phyloP scores from a whole-genome alignment of 1,284 basidiomycete species.

The Microbotryomycetes sp. region DNA sequence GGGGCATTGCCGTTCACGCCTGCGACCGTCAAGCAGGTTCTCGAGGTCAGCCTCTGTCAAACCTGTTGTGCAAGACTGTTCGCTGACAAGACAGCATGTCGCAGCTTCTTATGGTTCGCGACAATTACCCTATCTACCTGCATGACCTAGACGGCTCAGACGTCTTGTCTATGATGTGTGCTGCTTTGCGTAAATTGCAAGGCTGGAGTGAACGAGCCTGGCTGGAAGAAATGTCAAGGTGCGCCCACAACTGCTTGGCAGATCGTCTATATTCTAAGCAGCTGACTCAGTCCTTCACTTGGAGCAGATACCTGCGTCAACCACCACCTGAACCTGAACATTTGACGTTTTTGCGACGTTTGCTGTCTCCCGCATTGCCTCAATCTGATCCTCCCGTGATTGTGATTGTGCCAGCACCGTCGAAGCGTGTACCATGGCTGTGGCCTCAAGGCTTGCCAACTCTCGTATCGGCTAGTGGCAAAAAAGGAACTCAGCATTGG shows the following conservation, averaged over 20 bases:
- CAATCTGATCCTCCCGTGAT: not conserved
- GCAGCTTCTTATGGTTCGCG: constrained; percentile 3
- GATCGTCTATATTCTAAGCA: not conserved
- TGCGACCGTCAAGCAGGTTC: constrained; percentile 2
- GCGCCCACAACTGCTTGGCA: not conserved
- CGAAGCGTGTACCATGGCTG: not conserved
- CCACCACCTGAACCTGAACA: constrained; percentile 11
- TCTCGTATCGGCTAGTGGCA: no score
- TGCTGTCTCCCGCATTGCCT: not conserved
- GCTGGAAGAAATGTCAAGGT: constrained; percentile 10
- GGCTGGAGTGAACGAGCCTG: constrained; percentile 11
- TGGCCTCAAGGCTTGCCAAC: not conserved
- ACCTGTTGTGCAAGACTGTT: not conserved
- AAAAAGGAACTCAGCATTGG: not conserved
- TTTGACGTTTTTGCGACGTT: constrained; percentile 3
- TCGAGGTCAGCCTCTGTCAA: constrained; percentile 3
- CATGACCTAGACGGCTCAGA: constrained; percentile 17
- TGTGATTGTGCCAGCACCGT: not conserved
- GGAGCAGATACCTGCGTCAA: constrained; percentile 1
- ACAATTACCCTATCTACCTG: constrained; percentile 5
- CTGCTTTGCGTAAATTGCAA: constrained; percentile 7
- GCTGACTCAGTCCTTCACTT: not conserved
- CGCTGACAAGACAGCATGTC: not conserved
- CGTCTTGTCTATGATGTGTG: constrained; percentile 9
- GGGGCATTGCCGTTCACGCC: not conserved